Conservation (phyloP, 129 eudicot genomes). For the Scalesia atractyloides region DNA sequence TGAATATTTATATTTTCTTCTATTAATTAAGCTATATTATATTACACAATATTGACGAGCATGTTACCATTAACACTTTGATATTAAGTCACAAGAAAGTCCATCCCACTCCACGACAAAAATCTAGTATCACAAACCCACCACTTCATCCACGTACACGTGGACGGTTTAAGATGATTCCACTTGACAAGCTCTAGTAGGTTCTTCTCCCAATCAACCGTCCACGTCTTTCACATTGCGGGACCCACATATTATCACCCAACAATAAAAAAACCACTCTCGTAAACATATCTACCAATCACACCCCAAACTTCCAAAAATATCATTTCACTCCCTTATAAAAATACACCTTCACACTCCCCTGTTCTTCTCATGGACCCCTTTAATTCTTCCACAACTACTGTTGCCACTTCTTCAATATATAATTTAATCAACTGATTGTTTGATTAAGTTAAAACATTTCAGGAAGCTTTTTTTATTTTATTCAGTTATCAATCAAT, state of each 20-base stretch:
- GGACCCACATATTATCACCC: slow-evolving; percentile 48
- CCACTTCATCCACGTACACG: slow-evolving; percentile 31
- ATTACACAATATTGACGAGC: background rate
- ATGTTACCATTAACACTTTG: background rate
- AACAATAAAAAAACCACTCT: slow-evolving; percentile 17
- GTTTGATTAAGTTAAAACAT: slow-evolving; percentile 8
- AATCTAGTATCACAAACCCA: slow-evolving; percentile 19
- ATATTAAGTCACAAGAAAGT: slow-evolving; percentile 15
- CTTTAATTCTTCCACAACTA: slow-evolving; percentile 32
- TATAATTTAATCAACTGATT: background rate
- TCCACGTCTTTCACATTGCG: slow-evolving; percentile 46
- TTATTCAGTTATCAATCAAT: slow-evolving; percentile 19
- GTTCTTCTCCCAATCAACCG: slow-evolving; percentile 39
- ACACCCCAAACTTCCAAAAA: background rate
- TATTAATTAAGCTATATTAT: too few relatives aligned
- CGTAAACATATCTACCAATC: slow-evolving; percentile 8
- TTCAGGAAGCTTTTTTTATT: background rate
- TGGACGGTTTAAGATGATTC: slow-evolving; percentile 41
- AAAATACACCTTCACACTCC: background rate
- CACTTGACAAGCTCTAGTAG: slow-evolving; percentile 46
- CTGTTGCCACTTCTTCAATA: slow-evolving; percentile 24
- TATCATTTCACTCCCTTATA: slow-evolving; percentile 15
- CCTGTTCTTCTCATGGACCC: slow-evolving; percentile 15
- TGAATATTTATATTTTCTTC: too few relatives aligned
- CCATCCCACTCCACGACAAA: slow-evolving; percentile 38